Percentiles rank a stretch among this genome's conserved stretches.
phyloP scores from a whole-genome alignment of 441 rosid genomes.

The Populus hybrid region DNA sequence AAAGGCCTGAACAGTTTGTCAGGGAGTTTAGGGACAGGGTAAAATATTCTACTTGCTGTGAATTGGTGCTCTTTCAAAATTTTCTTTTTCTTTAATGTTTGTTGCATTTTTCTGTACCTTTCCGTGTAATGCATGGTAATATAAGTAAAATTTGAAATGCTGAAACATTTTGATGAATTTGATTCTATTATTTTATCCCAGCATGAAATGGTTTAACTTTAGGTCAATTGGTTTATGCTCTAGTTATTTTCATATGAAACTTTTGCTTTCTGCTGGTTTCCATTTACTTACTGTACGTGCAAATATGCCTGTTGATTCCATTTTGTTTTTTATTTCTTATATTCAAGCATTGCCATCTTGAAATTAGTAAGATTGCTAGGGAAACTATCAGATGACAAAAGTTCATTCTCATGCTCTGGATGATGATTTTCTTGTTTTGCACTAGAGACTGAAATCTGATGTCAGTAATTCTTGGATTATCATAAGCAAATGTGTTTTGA shows the following conservation, averaged over 20 bases:
- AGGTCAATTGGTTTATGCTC: neutral
- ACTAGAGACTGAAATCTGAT: neutral
- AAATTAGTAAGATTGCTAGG: neutral
- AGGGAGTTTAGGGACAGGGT: slow-evolving; percentile 58
- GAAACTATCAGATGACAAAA: neutral
- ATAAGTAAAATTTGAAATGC: neutral
- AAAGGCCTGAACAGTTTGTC: slow-evolving; percentile 75
- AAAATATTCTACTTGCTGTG: neutral
- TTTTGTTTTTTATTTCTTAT: neutral
- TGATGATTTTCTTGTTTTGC: neutral
- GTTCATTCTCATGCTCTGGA: neutral
- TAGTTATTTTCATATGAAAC: neutral
- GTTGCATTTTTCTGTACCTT: neutral
- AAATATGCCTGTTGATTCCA: neutral
- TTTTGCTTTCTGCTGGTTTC: neutral
- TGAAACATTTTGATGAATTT: neutral
- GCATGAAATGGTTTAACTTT: neutral
- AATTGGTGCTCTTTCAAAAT: neutral
- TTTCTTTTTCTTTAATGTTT: neutral
- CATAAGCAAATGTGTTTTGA: neutral
- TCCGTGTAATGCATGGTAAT: neutral
- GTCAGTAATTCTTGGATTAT: neutral
- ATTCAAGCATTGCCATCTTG: neutral
- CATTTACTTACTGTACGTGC: neutral
- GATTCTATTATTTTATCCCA: neutral